Conservation (phyloP, 768 basidiomycete species). For the Pluteus cervinus region DNA sequence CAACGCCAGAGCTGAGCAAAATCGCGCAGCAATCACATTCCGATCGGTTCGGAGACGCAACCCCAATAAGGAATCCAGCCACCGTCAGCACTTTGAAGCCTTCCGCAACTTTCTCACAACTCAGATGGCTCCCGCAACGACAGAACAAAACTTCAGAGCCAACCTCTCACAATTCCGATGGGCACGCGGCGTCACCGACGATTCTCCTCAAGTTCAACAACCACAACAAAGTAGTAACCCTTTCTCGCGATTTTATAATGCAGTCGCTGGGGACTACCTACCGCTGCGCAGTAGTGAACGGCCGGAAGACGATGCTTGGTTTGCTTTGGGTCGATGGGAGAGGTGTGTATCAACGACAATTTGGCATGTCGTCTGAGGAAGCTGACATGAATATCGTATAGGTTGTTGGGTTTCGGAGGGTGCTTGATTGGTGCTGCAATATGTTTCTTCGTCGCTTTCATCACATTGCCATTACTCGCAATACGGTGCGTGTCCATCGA, state of each 20-base stretch:
- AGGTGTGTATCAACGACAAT: constrained; percentile 56
- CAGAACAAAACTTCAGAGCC: constrained; percentile 65
- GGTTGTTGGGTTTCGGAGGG: constrained; percentile 84
- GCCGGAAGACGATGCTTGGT: constrained; percentile 96
- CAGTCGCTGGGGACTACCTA: constrained; percentile 81
- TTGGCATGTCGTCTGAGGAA: too few species aligned
- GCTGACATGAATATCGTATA: too few species aligned
- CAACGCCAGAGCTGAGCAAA: too few species aligned
- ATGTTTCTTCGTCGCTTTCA: constrained; percentile 89
- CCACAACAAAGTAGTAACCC: constrained; percentile 44
- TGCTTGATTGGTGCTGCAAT: constrained; percentile 88
- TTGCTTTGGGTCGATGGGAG: constrained; percentile 91
- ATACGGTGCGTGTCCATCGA: constrained; percentile 25
- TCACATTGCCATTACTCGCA: constrained; percentile 60
- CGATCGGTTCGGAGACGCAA: too few species aligned
- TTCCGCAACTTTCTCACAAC: too few species aligned
- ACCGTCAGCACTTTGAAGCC: too few species aligned
- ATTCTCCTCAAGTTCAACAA: constrained; percentile 46
- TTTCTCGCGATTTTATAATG: constrained; percentile 83
- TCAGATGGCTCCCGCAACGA: constrained; percentile 16
- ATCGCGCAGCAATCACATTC: too few species aligned
- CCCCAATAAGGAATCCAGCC: too few species aligned
- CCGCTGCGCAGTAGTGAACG: constrained; percentile 78
- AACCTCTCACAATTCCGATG: constrained; percentile 86
- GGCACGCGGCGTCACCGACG: constrained; percentile 68